Conservation (phyloP, 2,329 filamentous ascomycete species). For the Laburnicola sp. region DNA sequence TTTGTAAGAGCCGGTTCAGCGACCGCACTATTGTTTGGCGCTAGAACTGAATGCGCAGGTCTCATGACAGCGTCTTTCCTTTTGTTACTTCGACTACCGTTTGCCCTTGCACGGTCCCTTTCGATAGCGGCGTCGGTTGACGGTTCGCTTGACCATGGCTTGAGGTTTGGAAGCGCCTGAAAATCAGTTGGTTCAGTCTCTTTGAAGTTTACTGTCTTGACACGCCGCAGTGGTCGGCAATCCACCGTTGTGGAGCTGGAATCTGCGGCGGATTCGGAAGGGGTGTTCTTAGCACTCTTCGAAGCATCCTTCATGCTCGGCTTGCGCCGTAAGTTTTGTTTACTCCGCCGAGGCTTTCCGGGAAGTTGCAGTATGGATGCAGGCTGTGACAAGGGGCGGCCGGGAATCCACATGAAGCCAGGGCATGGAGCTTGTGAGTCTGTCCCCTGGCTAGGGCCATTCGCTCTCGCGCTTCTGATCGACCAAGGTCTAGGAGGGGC, state of each 20-base stretch:
- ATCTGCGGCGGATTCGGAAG: slow-evolving; percentile 10
- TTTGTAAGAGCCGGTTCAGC: slow-evolving; percentile 37
- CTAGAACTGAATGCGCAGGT: slow-evolving; percentile 11
- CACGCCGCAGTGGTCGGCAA: slow-evolving; percentile 21
- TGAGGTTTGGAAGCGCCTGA: slow-evolving; percentile 7
- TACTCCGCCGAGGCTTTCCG: slow-evolving; percentile 1
- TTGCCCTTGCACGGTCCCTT: not conserved
- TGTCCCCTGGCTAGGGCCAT: slow-evolving; percentile 5
- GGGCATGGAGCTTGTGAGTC: slow-evolving; percentile 9
- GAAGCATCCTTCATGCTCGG: slow-evolving; percentile 33
- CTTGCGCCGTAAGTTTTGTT: slow-evolving; percentile 22
- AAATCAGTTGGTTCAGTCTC: slow-evolving; percentile 8
- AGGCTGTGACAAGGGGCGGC: slow-evolving; percentile 9
- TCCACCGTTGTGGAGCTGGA: not conserved
- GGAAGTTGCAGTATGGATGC: slow-evolving; percentile 5
- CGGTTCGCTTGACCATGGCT: slow-evolving; percentile 3
- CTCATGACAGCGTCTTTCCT: not conserved
- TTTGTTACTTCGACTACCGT: not conserved
- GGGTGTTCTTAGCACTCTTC: slow-evolving; percentile 25
- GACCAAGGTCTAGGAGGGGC: slow-evolving; percentile 9
- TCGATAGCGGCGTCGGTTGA: not conserved
- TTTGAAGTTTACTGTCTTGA: slow-evolving; percentile 40
- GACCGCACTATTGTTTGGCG: slow-evolving; percentile 23
- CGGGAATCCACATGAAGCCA: slow-evolving; percentile 15
- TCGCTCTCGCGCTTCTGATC: slow-evolving; percentile 6